Evolutionary conservation across 768 basidiomycete genomes (phyloP).

Genomic region (Mycena alexandri): DNA sequence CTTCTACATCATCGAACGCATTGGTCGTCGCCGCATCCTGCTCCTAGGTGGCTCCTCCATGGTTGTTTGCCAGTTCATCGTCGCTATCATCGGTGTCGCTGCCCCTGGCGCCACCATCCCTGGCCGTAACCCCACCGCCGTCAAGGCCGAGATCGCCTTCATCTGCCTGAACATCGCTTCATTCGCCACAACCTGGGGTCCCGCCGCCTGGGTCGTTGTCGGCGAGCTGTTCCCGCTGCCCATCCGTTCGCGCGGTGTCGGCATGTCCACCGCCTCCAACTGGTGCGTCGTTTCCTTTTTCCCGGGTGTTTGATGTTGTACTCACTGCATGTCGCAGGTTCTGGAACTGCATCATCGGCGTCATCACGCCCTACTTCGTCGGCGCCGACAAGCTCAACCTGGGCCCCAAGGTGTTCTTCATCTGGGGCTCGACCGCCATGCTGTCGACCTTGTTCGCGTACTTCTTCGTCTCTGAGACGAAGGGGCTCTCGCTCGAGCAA

Average conservation of each 20-base stretch:
- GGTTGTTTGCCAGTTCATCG: constrained; percentile 19
- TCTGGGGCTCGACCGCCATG: constrained; percentile 18
- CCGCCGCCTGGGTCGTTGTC: constrained; percentile 17
- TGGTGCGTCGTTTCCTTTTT: neutral
- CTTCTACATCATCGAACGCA: constrained; percentile 39
- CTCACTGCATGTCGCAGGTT: neutral
- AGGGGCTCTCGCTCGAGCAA: constrained; percentile 44
- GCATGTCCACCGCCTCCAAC: constrained; percentile 10
- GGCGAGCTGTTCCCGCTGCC: constrained; percentile 20
- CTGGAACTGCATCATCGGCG: constrained; percentile 23
- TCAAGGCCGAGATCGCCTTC: constrained; percentile 10
- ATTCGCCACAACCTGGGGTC: constrained; percentile 9
- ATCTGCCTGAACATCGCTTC: constrained; percentile 15
- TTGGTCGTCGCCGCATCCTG: constrained; percentile 15
- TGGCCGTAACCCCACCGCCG: neutral
- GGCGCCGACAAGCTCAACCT: constrained; percentile 8
- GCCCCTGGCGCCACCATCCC: neutral
- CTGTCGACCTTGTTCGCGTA: constrained; percentile 8
- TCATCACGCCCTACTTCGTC: constrained; percentile 22
- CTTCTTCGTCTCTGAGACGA: constrained; percentile 11
- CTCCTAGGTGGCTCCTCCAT: neutral
- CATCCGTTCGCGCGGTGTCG: constrained; percentile 9
- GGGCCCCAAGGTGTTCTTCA: constrained; percentile 20
- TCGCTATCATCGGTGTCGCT: constrained; percentile 1
- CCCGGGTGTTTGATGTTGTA: too few relatives aligned